A percentile compares a stretch with the other conserved stretches of the same genome.
Conservation (phyloP, 768 basidiomycete species). For the Boletus tomentosulus region DNA sequence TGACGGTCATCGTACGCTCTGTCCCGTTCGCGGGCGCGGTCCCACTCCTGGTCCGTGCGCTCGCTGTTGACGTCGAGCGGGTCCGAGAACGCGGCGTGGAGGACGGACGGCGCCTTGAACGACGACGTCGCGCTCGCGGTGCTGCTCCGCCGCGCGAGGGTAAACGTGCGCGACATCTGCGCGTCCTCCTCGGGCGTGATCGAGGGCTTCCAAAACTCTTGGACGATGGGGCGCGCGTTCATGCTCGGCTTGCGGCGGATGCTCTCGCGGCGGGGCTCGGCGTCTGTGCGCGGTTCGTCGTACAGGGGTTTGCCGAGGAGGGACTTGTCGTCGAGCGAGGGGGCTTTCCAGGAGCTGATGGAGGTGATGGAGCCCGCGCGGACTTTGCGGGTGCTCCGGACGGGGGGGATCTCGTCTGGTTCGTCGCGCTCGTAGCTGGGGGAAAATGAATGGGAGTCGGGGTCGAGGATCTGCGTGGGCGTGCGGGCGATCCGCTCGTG, state of each 20-base stretch:
- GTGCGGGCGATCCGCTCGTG: conserved; percentile 16
- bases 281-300: conserved; percentile 31
- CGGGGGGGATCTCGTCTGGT: conserved; percentile 14
- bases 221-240: conserved; percentile 33
- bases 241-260: conserved; percentile 33
- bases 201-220: conserved; percentile 49
- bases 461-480: conserved; percentile 18
- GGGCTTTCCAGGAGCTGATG: conserved; percentile 24
- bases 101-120: conserved; percentile 39
- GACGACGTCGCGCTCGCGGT: conserved; percentile 46
- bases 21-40: no score
- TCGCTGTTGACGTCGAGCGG: conserved; percentile 26
- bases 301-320: conserved; percentile 19
- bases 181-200: conserved; percentile 44
- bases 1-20: no score
- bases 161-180: conserved; percentile 37
- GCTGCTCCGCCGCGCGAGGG: conserved; percentile 45
- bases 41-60: background rate
- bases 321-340: conserved; percentile 24
- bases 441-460: conserved; percentile 13
- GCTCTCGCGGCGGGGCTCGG: conserved; percentile 21
- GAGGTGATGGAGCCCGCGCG: conserved; percentile 28
- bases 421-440: conserved; percentile 19
- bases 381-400: conserved; percentile 16
- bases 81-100: conserved; percentile 36